These are phyloP conservation scores for Phanerochaete carnosa DNA, from an alignment of 768 basidiomycete genomes.

Conservation along the genomic window DNA sequence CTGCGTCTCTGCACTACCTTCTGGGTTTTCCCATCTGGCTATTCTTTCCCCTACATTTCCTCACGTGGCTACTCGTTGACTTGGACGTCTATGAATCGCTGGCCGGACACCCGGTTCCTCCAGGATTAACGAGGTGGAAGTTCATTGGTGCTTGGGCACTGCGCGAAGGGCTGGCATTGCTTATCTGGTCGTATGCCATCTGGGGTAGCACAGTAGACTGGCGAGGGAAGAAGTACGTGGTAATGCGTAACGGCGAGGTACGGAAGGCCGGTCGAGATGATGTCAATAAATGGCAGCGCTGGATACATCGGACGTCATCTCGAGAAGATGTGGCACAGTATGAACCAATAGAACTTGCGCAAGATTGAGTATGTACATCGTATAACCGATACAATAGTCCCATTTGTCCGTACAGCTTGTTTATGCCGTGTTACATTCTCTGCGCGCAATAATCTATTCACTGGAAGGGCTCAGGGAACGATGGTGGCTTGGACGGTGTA, in stretches of 20 bases:
- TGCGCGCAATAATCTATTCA: not conserved
- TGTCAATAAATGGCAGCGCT: conserved; percentile 8
- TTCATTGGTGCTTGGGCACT: conserved; percentile 79
- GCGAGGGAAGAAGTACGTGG: conserved; percentile 79
- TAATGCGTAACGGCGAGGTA: conserved; percentile 73
- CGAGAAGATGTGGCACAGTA: conserved; percentile 3
- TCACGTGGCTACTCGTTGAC: conserved; percentile 75
- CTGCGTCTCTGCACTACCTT: conserved; percentile 49
- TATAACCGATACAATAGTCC: not conserved
- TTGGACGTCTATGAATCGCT: conserved; percentile 79
- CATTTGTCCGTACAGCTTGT: not conserved
- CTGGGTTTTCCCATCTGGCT: conserved; percentile 50
- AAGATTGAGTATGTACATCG: conserved; percentile 9
- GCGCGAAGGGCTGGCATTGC: conserved; percentile 81
- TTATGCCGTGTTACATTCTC: not conserved
- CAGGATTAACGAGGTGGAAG: conserved; percentile 37
- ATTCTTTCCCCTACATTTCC: conserved; percentile 57
- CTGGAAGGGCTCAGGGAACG: conserved; percentile 16
- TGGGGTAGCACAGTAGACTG: conserved; percentile 79
- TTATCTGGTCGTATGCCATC: conserved; percentile 84
- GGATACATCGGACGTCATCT: not conserved
- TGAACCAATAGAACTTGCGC: conserved; percentile 12
- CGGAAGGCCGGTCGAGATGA: conserved; percentile 19
- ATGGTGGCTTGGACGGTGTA: conserved; percentile 23
- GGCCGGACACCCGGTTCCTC: conserved; percentile 57